Evolutionary conservation across 495 filamentous ascomycete species (phyloP), one percentile per base, ranked within the genome.

Genomic region (Xylaria venustula): DNA sequence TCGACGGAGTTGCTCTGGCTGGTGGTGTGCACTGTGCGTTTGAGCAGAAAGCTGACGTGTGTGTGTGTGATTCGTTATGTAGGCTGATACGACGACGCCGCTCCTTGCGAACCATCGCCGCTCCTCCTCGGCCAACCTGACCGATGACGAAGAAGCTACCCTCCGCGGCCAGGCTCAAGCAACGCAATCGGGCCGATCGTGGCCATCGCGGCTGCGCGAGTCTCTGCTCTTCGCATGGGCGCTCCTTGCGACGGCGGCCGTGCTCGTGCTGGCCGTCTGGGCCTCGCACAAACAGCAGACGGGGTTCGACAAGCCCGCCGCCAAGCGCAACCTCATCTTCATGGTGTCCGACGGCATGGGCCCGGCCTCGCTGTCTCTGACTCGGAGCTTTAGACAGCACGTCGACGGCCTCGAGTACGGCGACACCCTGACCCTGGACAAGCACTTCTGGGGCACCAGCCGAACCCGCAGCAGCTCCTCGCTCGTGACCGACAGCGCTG

Each of bases 281-380:
- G 87, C 85, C 64, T 88, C 92, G 65, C 86, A 92, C 69, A 59
- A 46, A 14, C 77, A 75, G 63, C 75, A 85, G 55, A 70, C 82
- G 34, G 76, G 52, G 47, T 65, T 48, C 68, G 60, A 64, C 48
- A 61, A 49, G 51, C 37, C 83, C 76, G 60, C 86, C 79, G 89
- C 90, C 14, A 98, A 98, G 75, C 82, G 89, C 23, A 98, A 97
- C 69, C 74, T 98, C 40, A 88, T 98, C 61, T 98, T 98, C 79
- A 98, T 98, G 95, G 95, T 98, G 8, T 95, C 90, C 0, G 94
- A 98, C 69, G 94, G 93, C 56, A 98, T 98, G 95, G 94, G 94
- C 0, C 94, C 94, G 2, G 90, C 93, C 20, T 93, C 90, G 70
- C 81, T 98, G 23, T 85, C 85, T 12, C 73, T 98, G 69, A 97